These are phyloP conservation scores for Cucurbita moschata DNA, from an alignment of 306 rosid species.

Conservation along the genomic window DNA sequence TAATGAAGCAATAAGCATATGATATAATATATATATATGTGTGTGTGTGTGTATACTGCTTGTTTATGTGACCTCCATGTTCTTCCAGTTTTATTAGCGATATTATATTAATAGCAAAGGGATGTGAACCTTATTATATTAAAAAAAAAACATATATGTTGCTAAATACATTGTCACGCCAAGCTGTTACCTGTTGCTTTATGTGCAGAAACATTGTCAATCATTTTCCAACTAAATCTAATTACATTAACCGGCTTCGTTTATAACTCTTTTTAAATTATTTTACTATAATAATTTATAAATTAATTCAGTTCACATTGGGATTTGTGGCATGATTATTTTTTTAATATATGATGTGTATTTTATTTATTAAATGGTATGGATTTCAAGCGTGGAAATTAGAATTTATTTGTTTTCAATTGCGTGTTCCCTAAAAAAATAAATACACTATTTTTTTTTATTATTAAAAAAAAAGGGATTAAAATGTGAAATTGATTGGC, in stretches of 20 bases:
- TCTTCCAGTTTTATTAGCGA: background rate
- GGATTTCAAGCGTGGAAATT: too few species aligned
- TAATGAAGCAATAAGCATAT: background rate
- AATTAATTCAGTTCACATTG: too few species aligned
- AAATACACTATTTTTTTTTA: too few species aligned
- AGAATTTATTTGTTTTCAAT: background rate
- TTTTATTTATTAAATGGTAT: too few species aligned
- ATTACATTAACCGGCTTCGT: background rate
- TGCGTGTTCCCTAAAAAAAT: background rate
- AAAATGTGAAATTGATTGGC: background rate
- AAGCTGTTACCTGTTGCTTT: constrained; percentile 45
- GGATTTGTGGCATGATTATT: too few species aligned
- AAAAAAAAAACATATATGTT: background rate
- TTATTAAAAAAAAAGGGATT: background rate
- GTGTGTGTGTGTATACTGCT: background rate
- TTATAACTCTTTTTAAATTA: background rate
- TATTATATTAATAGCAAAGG: background rate
- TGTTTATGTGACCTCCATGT: constrained; percentile 2
- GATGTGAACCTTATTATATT: background rate
- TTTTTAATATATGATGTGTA: too few species aligned
- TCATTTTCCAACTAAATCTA: background rate
- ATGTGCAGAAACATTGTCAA: constrained; percentile 19
- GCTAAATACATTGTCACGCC: background rate
- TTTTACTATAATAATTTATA: background rate
- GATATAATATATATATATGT: background rate